Evolutionary conservation across 176 grass and related monocot species (phyloP).

Genomic region (Aegilops bicornis): DNA sequence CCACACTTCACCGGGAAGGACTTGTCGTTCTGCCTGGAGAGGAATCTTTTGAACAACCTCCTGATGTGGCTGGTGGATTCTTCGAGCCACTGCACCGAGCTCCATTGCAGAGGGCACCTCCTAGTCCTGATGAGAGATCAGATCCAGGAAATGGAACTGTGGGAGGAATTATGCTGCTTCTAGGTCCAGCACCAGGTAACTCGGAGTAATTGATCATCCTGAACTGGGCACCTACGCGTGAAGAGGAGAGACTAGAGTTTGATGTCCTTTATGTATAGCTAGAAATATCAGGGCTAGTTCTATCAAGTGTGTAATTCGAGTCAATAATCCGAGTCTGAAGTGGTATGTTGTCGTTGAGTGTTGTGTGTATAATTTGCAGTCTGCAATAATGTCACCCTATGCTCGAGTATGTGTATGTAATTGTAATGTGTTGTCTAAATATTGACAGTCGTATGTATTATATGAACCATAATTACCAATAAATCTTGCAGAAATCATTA

Average conservation of each 20-base stretch:
- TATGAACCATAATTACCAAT: not conserved
- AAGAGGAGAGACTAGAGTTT: not conserved
- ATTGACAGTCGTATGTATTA: constrained; percentile 4
- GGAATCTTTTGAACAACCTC: constrained; percentile 56
- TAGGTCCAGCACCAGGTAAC: constrained; percentile 38
- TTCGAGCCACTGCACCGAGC: constrained; percentile 55
- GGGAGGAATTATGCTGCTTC: constrained; percentile 43
- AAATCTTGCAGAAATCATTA: not conserved
- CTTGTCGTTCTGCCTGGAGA: constrained; percentile 76
- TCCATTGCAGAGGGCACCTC: constrained; percentile 24
- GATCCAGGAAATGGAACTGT: constrained; percentile 20
- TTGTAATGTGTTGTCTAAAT: constrained; percentile 1
- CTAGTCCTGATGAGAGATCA: constrained; percentile 10
- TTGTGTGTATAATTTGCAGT: not conserved
- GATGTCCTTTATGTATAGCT: not conserved
- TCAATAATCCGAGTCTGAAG: not conserved
- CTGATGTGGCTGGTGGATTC: constrained; percentile 60
- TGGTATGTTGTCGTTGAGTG: not conserved
- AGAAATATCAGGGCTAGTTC: not conserved
- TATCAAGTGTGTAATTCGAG: constrained; percentile 10
- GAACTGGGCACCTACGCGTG: not conserved
- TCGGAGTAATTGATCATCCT: not conserved
- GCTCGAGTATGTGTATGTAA: not conserved
- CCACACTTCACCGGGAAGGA: constrained; percentile 54
- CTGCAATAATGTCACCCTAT: not conserved